Evolutionary conservation across 169 alveolate species (phyloP), one percentile per base, ranked within the genome.

Genomic region (Plasmodium adleri): DNA sequence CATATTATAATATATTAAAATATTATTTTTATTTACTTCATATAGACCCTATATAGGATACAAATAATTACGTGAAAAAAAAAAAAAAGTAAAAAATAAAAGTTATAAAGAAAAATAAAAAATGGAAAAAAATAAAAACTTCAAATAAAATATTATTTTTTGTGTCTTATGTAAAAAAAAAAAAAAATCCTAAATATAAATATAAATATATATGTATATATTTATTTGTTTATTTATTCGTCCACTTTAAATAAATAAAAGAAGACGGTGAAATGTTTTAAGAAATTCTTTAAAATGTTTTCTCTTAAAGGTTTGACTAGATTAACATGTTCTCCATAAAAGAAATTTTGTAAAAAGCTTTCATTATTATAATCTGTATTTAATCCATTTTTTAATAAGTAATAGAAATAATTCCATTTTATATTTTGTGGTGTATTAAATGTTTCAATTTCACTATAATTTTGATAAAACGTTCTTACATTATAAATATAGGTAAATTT

Each of bases 391-490:
- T 56, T 71, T 72, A 70, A 85, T 49, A 85, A 85, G 63, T 85
- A 47, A 24, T 85, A 71, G 56, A 85, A 85, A 26, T 58, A 59
- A 52, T 67, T 59, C 92, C 92, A 85, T 64, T 63, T 85, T 47
- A 85, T 32, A 12, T 20, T 85, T 71, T 85, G 85, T 6, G 92
- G 92, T 7, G 78, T 56, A 12, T 9, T 72, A 85, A 71, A 85
- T 17, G 64, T 54, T n/a, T 56, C 58, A 39, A 76, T 24, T 7
- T 64, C 43, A 24, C 58, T 70, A 26, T 32, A 13, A n/a, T 22
- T 50, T 43, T 66, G 49, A 76, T 76, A 76, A 12, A n/a, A 47
- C 4, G 22, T 50, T 43, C 17, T 76, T 49, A 22, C 9, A 1
- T 76, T 32, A 60, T 80, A 80, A 24, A 80, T 54, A 47, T 80